Evolutionary conservation across 2,329 filamentous ascomycete species (phyloP).

Genomic region (Triangularia verruculosa): DNA sequence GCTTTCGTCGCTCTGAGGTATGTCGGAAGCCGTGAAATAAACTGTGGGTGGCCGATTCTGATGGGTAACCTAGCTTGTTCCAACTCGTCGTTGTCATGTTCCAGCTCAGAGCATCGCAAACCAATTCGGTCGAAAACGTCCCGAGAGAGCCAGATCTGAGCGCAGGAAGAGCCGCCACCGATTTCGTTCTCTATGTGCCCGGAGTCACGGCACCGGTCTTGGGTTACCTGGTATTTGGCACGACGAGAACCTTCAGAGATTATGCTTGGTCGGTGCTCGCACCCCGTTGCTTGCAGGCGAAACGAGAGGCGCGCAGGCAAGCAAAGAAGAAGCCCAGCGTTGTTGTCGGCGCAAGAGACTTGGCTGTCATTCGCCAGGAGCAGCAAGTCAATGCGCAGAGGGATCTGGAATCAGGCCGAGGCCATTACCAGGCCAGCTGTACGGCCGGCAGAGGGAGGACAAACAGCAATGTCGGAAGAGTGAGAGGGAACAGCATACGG

Average conservation of each 20-base stretch:
- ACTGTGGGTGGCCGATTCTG: neutral
- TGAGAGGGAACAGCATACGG: neutral
- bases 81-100: constrained; percentile 40
- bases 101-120: constrained; percentile 34
- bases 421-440: neutral
- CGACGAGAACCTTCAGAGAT: constrained; percentile 36
- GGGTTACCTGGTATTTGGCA: constrained; percentile 41
- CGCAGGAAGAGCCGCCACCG: constrained; percentile 29
- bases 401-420: neutral
- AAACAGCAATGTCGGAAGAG: neutral
- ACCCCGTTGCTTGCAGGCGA: constrained; percentile 13
- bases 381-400: neutral
- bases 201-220: constrained; percentile 38
- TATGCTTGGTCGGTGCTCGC: constrained; percentile 24
- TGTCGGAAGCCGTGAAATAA: constrained; percentile 3
- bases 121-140: constrained; percentile 33
- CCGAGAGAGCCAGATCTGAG: constrained; percentile 35
- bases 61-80: constrained; percentile 31
- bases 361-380: neutral
- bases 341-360: neutral
- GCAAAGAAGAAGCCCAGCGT: constrained; percentile 2
- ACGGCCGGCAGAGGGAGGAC: neutral
- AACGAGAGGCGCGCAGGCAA: constrained; percentile 3
- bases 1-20: constrained; percentile 39
- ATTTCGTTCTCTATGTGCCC: constrained; percentile 38